These are phyloP conservation scores for Paulownia fortunei DNA, from an alignment of 257 asterid species.

Conservation along the genomic window DNA sequence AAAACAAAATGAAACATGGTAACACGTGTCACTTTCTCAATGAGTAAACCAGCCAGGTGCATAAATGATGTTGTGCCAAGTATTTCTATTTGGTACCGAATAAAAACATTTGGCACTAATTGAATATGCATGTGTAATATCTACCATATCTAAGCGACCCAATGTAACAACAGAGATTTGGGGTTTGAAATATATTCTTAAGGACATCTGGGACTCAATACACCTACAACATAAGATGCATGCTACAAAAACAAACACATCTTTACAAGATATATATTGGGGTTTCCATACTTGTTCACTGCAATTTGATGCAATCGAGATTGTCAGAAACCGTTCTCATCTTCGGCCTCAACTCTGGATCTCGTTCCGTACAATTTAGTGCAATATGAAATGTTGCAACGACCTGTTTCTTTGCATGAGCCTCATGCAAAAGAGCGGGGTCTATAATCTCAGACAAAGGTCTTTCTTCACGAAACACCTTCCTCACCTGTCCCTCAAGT, in stretches of 20 bases:
- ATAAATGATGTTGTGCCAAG: too few relatives aligned
- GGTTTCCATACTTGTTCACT: slow-evolving; percentile 32
- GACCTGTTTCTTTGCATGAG: slow-evolving; percentile 86
- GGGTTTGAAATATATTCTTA: neutral
- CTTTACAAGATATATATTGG: slow-evolving; percentile 22
- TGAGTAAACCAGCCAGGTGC: too few relatives aligned
- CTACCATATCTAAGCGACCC: too few relatives aligned
- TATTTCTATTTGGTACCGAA: too few relatives aligned
- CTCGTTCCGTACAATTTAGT: slow-evolving; percentile 75
- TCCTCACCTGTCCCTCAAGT: slow-evolving; percentile 72
- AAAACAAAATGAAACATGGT: too few relatives aligned
- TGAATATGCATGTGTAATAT: too few relatives aligned
- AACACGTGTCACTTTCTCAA: too few relatives aligned
- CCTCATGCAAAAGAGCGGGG: slow-evolving; percentile 76
- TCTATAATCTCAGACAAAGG: slow-evolving; percentile 86
- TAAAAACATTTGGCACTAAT: too few relatives aligned
- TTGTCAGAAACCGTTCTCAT: slow-evolving; percentile 82
- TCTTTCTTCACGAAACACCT: slow-evolving; percentile 73
- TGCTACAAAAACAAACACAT: slow-evolving; percentile 23
- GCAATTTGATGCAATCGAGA: slow-evolving; percentile 65
- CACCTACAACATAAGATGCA: slow-evolving; percentile 20
- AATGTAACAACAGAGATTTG: slow-evolving; percentile 7
- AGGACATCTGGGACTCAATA: neutral
- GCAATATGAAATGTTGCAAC: slow-evolving; percentile 84
- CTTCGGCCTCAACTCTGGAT: slow-evolving; percentile 88